Evolutionary conservation across 768 basidiomycete genomes (phyloP).

Genomic region (Suillus tomentosus): DNA sequence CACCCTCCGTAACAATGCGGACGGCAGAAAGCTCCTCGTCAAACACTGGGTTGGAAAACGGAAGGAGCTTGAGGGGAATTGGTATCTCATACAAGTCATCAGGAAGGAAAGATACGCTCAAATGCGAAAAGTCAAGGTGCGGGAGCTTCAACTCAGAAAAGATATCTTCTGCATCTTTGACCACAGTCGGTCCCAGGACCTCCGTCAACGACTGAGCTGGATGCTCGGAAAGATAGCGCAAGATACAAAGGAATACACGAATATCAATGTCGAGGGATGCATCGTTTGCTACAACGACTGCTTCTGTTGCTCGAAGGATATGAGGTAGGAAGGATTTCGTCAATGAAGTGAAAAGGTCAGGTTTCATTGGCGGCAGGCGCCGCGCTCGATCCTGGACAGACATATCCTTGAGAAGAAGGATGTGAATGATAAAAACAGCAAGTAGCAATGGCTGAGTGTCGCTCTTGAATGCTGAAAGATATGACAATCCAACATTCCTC

Average conservation of each 20-base stretch:
- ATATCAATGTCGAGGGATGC: constrained; percentile 53
- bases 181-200: constrained; percentile 33
- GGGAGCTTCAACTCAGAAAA: constrained; percentile 24
- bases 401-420: constrained; percentile 38
- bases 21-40: constrained; percentile 42
- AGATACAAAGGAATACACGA: constrained; percentile 47
- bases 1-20: constrained; percentile 16
- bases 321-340: constrained; percentile 41
- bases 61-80: constrained; percentile 30
- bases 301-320: constrained; percentile 36
- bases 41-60: constrained; percentile 45
- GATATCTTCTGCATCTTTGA: constrained; percentile 23
- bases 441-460: constrained; percentile 27
- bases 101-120: constrained; percentile 25
- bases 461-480: neutral
- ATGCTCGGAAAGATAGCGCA: constrained; percentile 38
- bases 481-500: neutral
- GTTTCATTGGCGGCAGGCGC: constrained; percentile 26
- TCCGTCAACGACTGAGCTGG: constrained; percentile 22
- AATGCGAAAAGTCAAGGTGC: constrained; percentile 21
- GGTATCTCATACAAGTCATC: neutral
- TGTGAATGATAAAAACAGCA: constrained; percentile 41
- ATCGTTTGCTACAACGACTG: constrained; percentile 21
- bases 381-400: constrained; percentile 45
- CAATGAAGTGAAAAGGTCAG: constrained; percentile 35